Percentiles rank a stretch among this genome's conserved stretches.
Evolutionary conservation across 208 protist genomes (phyloP).

Genomic region (Wallacemonas sp.): DNA sequence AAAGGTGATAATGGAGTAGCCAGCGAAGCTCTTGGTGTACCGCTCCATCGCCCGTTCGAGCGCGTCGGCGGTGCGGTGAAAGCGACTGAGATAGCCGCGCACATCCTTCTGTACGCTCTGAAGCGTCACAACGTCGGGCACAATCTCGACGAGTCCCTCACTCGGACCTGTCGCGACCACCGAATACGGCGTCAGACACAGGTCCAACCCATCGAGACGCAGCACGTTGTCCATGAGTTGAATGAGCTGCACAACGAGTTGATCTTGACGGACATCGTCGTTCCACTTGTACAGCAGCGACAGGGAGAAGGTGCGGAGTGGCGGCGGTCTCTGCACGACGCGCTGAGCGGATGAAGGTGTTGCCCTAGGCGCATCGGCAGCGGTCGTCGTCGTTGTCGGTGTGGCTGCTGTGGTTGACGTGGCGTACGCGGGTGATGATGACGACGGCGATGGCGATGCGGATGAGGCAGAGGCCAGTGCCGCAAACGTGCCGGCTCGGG

Average conservation of each 20-base stretch:
- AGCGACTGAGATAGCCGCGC: slow-evolving; percentile 57
- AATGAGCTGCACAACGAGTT: slow-evolving; percentile 95
- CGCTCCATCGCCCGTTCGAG: slow-evolving; percentile 86
- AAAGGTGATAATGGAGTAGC: slow-evolving; percentile 97
- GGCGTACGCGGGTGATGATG: background rate
- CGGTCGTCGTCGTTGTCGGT: background rate
- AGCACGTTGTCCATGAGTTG: slow-evolving; percentile 90
- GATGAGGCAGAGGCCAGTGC: background rate
- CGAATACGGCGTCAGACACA: slow-evolving; percentile 94
- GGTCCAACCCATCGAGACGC: slow-evolving; percentile 92
- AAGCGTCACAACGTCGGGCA: slow-evolving; percentile 84
- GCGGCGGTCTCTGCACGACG: background rate
- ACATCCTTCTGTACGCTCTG: slow-evolving; percentile 79
- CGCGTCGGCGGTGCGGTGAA: slow-evolving; percentile 72
- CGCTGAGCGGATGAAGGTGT: too few species aligned
- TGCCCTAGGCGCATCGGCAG: background rate
- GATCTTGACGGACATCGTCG: slow-evolving; percentile 98
- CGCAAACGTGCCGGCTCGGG: background rate
- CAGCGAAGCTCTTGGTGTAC: slow-evolving; percentile 96
- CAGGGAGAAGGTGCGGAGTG: slow-evolving; percentile 5
- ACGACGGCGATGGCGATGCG: too few species aligned
- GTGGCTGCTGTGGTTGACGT: background rate
- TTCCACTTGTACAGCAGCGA: slow-evolving; percentile 93
- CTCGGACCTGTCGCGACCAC: slow-evolving; percentile 82
- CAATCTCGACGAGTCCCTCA: slow-evolving; percentile 85